Base-by-base conservation (phyloP, 2,329 filamentous ascomycete genomes). In the Penicillium griseofulvum region DNA sequence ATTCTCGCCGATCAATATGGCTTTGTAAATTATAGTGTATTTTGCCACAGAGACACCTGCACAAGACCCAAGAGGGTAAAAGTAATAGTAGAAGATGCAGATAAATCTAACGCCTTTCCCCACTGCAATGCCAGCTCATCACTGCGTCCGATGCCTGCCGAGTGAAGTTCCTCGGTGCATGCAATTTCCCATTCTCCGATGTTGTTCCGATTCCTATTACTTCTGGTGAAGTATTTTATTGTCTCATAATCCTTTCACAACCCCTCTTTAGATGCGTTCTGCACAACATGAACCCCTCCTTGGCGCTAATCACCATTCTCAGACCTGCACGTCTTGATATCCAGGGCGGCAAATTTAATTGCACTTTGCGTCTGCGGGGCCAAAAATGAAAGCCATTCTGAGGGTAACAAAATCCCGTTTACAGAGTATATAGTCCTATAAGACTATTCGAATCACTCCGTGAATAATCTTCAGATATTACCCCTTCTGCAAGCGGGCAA, bases 81-180 rank as follows among this genome's bases (percentile, higher is more conserved):
- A 12, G 52, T 42, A 24, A 5, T 34, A 57, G 29, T 14, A 46
- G 31, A 29, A 37, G 51, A 52, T 44, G 48, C 56, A 54, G 52
- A 60, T 61, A 51, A 54, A 53, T 42, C 31, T 33, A 56, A 55
- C 53, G 55, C 48, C 49, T 43, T 75, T 75, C 73, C 79, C 73
- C 72, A 72, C 59, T 56, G 64, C 54, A 46, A 74, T 88, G 86
- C 85, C 87, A 89, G 83, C 86, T 86, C 87, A 89, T 88, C 86
- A 84, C 74, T 88, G 85, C 87, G 87, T 89, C 80, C 81, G 78
- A 69, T 73, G 69, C 63, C 65, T 68, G 65, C 71, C 68, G 68
- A 63, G 57, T 62, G 37, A 50, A 10, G 19, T 26, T 14, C 7
- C 12, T 43, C 17, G 17, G 11, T 1, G 38, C 39, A 45, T 52